Evolutionary conservation across 192 early-diverging fungal species (phyloP).

Genomic region (Dissophora ornata): DNA sequence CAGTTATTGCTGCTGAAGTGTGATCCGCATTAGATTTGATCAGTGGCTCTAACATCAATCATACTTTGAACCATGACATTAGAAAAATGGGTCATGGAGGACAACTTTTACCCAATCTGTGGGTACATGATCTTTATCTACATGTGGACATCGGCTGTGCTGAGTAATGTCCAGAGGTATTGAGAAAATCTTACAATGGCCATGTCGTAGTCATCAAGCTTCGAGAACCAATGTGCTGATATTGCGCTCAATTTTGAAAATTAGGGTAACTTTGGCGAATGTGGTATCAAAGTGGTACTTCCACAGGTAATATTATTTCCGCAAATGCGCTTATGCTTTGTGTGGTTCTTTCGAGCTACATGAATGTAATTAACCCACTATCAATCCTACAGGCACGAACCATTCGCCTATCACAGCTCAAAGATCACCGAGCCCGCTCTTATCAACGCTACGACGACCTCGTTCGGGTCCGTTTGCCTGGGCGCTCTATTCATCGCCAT

Average conservation of each 20-base stretch:
- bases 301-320: no score
- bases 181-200: no score
- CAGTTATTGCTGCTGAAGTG: no score
- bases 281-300: constrained; percentile 89
- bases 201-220: background rate
- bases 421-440: constrained; percentile 59
- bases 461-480: constrained; percentile 75
- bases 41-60: no score
- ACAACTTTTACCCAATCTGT: constrained; percentile 62
- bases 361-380: background rate
- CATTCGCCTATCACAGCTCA: constrained; percentile 48
- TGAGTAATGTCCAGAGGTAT: constrained; percentile 78
- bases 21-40: no score
- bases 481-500: constrained; percentile 70
- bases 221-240: no score
- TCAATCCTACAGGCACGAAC: constrained; percentile 40
- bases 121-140: constrained; percentile 75
- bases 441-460: constrained; percentile 62
- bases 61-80: no score
- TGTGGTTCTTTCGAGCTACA: background rate
- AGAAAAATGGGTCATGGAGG: constrained; percentile 62
- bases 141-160: constrained; percentile 78
- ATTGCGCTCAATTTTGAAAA: background rate
- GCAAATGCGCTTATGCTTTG: no score
- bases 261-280: constrained; percentile 70